phyloP scores from a whole-genome alignment of 108 stramenopile species.

The Nitzschia sp. region DNA sequence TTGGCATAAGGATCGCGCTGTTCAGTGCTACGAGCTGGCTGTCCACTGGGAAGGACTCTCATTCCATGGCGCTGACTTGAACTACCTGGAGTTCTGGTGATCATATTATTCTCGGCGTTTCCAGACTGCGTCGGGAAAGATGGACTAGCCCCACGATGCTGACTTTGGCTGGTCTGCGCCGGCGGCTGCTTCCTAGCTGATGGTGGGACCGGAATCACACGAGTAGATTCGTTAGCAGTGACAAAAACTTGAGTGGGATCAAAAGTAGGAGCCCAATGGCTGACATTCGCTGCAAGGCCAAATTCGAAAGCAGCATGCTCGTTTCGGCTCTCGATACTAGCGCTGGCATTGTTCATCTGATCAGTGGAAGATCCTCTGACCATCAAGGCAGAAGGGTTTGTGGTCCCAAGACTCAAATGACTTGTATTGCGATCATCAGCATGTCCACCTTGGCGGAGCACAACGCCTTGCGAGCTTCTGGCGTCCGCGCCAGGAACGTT shows the following conservation, averaged over 20 bases:
- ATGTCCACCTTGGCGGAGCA: too few relatives aligned
- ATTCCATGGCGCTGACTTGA: too few relatives aligned
- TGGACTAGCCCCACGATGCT: background rate
- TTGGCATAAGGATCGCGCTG: background rate
- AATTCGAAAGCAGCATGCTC: background rate
- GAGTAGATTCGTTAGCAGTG: constrained; percentile 2
- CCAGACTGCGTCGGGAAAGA: background rate
- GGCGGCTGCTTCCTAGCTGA: background rate
- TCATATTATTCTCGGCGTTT: background rate
- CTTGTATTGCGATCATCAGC: too few relatives aligned
- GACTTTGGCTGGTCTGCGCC: background rate
- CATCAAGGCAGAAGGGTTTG: too few relatives aligned
- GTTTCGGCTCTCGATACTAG: too few relatives aligned
- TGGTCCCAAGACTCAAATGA: too few relatives aligned
- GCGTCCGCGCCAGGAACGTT: too few relatives aligned
- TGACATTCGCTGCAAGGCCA: background rate
- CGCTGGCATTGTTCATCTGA: too few relatives aligned
- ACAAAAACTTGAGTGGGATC: background rate
- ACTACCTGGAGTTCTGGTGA: background rate
- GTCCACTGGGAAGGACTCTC: too few relatives aligned
- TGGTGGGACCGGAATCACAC: constrained; percentile 4
- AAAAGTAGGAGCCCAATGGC: background rate
- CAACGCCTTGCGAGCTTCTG: too few relatives aligned
- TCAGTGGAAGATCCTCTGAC: too few relatives aligned
- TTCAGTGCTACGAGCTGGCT: background rate